phyloP scores from a whole-genome alignment of 768 basidiomycete genomes.

The Kwoniella mangroviensis region DNA sequence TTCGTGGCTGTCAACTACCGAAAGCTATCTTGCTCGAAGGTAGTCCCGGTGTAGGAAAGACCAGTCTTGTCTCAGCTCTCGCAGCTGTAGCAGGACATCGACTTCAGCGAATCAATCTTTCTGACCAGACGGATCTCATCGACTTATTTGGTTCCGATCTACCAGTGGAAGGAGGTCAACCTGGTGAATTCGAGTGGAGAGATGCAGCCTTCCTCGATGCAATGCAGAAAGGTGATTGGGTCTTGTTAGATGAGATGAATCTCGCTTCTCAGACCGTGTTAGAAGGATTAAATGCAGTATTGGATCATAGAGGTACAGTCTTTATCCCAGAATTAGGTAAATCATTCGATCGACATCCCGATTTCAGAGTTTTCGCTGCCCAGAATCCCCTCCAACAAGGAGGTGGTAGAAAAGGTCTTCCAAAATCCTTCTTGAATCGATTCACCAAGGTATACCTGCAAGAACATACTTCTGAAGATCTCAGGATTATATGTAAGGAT shows the following conservation, averaged over 20 bases:
- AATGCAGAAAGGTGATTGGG: conserved; percentile 95
- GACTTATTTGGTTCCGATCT: conserved; percentile 96
- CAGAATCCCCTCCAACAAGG: conserved; percentile 97
- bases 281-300: conserved; percentile 92
- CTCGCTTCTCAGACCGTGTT: conserved; percentile 94
- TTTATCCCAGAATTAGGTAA: conserved; percentile 93
- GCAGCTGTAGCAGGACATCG: conserved; percentile 77
- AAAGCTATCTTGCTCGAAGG: conserved; percentile 96
- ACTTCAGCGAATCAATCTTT: conserved; percentile 91
- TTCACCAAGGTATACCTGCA: conserved; percentile 97
- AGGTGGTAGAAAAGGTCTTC: conserved; percentile 94
- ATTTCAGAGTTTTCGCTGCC: conserved; percentile 96
- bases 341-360: conserved; percentile 82
- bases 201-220: conserved; percentile 94
- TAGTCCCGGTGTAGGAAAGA: conserved; percentile 97
- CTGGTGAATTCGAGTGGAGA: conserved; percentile 96
- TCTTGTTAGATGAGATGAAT: conserved; percentile 98
- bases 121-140: conserved; percentile 95
- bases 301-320: conserved; percentile 93
- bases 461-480: conserved; percentile 76
- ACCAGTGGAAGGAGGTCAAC: conserved; percentile 85
- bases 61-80: conserved; percentile 85
- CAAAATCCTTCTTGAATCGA: conserved; percentile 94
- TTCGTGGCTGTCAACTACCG: conserved; percentile 82
- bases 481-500: conserved; percentile 75